Evolutionary conservation across 169 alveolate species (phyloP).

Genomic region (Babesia ovata): DNA sequence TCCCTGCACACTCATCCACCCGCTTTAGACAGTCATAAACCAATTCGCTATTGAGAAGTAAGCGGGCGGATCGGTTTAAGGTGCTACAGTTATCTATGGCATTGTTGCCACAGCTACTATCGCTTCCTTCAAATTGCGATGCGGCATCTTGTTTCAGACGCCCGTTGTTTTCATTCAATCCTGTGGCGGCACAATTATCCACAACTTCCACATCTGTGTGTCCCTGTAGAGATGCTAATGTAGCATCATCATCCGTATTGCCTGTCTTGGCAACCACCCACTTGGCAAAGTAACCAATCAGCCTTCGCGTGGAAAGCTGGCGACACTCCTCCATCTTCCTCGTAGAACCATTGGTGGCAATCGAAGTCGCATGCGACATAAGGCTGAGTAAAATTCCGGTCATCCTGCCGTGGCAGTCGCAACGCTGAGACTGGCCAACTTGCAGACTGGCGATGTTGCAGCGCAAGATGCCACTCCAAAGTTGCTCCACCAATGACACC

Average conservation of each 20-base stretch:
- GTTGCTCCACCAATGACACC: neutral
- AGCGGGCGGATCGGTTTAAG: neutral
- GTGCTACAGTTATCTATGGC: neutral
- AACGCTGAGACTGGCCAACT: neutral
- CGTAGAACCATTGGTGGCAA: neutral
- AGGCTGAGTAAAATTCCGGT: neutral
- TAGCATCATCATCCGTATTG: too few relatives aligned
- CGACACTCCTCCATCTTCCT: neutral
- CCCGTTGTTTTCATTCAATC: too few relatives aligned
- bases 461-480: neutral
- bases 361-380: neutral
- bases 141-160: too few relatives aligned
- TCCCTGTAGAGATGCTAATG: too few relatives aligned
- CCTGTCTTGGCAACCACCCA: neutral
- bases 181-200: too few relatives aligned
- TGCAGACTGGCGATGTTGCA: neutral
- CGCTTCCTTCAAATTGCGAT: too few relatives aligned
- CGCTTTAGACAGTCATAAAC: neutral
- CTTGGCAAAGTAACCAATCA: conserved; percentile 15
- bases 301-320: neutral
- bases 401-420: conserved; percentile 11
- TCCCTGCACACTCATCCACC: neutral
- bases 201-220: neutral
- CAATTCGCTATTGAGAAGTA: neutral
- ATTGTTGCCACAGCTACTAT: too few relatives aligned